Evolutionary conservation across 139 green algal species (phyloP), one percentile per base, ranked within the genome.

Genomic region (Trebouxia sp.): DNA sequence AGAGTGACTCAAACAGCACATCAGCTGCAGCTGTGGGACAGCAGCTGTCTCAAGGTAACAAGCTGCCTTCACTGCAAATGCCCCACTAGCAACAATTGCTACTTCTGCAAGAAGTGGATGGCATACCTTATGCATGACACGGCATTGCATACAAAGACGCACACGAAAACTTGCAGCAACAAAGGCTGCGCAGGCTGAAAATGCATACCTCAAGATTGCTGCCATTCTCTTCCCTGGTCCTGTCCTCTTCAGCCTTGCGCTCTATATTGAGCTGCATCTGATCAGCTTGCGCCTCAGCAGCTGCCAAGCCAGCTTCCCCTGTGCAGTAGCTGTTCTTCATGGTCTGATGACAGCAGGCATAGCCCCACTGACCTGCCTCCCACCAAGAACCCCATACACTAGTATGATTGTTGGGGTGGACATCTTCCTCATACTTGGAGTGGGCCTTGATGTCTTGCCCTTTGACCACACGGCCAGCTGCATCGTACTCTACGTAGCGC

Each of bases 401-500:
- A 0, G 93, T 98, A 92, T 99, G 97, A 86, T 99, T 99, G 80
- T 95, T 92, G 43, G 91, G 67, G n/a, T 90, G 81, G 70, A 98
- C 93, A 79, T 99, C 97, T 87, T 99, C 97, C 83, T 99, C 94
- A 80, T 99, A 99, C 28, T 91, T 85, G 24, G 83, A 92, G 41
- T 83, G 84, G 47, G 84, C 82, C 76, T 89, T 87, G 12, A 87
- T 78, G 77, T 92, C 90, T 50, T 90, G 77, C 5, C 93, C 93
- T 48, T 85, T 88, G 38, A 97, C 84, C 20, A 96, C 85, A 0
- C 91, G 84, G 1, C 90, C 91, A 14, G 82, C 65, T 5, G 91
- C 84, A 87, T 99, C 94, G 84, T 99, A 99, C 92, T 99, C 97
- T 7, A 98, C 93, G 79, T 98, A 98, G 26, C 83, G 80, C 83